phyloP scores from a whole-genome alignment of 495 filamentous ascomycete species.

The Daldinia grandis region DNA sequence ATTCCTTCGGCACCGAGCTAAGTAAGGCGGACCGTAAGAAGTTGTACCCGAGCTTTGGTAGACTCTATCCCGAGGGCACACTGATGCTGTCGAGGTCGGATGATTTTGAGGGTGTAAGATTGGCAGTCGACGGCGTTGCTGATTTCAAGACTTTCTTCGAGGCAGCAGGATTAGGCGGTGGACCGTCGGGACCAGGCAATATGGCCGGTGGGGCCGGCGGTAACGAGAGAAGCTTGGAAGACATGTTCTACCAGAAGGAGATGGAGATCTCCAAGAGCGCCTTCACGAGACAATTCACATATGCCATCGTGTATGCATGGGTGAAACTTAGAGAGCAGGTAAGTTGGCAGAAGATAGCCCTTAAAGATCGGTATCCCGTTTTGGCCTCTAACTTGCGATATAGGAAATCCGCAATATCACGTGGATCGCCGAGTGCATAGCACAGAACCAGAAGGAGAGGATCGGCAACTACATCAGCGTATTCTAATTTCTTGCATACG shows the following conservation, averaged over 20 bases:
- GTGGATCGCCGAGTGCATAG: slow-evolving; percentile 99
- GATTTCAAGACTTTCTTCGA: slow-evolving; percentile 98
- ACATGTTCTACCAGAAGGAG: slow-evolving; percentile 98
- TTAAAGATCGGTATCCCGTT: background rate
- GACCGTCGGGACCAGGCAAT: slow-evolving; percentile 76
- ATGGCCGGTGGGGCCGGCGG: slow-evolving; percentile 79
- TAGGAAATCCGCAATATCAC: slow-evolving; percentile 99
- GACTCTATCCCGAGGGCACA: slow-evolving; percentile 91
- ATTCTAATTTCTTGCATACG: slow-evolving; percentile 58
- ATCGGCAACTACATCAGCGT: slow-evolving; percentile 99
- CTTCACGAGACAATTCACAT: slow-evolving; percentile 96
- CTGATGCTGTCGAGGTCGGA: slow-evolving; percentile 95
- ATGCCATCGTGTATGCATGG: slow-evolving; percentile 96
- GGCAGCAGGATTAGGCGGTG: slow-evolving; percentile 82
- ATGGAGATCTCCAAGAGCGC: slow-evolving; percentile 96
- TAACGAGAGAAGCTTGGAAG: slow-evolving; percentile 91
- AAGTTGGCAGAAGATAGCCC: slow-evolving; percentile 43
- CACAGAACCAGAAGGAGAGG: slow-evolving; percentile 98
- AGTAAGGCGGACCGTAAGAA: slow-evolving; percentile 94
- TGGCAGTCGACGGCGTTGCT: slow-evolving; percentile 87
- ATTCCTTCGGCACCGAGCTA: slow-evolving; percentile 98
- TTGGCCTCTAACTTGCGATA: slow-evolving; percentile 8
- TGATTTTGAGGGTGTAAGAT: slow-evolving; percentile 89
- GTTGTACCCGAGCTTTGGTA: slow-evolving; percentile 91
- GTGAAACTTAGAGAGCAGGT: slow-evolving; percentile 98